phyloP scores from a whole-genome alignment of 2,329 filamentous ascomycete genomes.

The Fusarium cyanostomum region DNA sequence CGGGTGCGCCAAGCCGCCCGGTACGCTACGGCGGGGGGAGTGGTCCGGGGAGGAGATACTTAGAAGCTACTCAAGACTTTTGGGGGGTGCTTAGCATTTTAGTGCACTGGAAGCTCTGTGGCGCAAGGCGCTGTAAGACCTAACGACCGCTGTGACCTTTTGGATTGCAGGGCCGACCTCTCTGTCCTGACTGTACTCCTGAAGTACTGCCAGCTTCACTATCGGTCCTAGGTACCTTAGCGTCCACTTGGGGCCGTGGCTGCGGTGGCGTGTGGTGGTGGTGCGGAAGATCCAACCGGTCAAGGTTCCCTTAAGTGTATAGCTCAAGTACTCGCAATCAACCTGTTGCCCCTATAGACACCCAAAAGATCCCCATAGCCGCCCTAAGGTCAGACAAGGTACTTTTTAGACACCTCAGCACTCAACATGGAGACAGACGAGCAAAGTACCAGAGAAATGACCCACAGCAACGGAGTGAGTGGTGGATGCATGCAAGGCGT shows the following conservation, averaged over 20 bases:
- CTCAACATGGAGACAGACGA: constrained; percentile 8
- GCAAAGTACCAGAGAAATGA: constrained; percentile 28
- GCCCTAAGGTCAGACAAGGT: constrained; percentile 6
- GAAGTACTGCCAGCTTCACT: constrained; percentile 31
- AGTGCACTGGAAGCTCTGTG: background rate
- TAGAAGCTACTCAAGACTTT: constrained; percentile 11
- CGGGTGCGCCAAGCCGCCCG: constrained; percentile 36
- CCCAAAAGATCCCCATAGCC: constrained; percentile 3
- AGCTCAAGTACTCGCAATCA: constrained; percentile 11
- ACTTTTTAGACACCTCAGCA: constrained; percentile 23
- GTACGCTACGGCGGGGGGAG: constrained; percentile 36
- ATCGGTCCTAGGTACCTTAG: too few relatives aligned
- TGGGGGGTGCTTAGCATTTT: background rate
- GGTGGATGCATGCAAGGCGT: constrained; percentile 43
- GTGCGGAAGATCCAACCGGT: constrained; percentile 27
- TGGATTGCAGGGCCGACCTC: background rate
- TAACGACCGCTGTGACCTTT: background rate
- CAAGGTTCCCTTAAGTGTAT: constrained; percentile 26
- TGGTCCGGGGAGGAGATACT: constrained; percentile 32
- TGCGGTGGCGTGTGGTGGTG: constrained; percentile 42
- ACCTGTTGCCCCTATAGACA: background rate
- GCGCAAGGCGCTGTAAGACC: background rate
- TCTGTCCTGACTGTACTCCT: constrained; percentile 6
- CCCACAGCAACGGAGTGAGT: constrained; percentile 37
- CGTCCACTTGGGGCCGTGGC: constrained; percentile 41